These are phyloP conservation scores for Neurospora tetrasperma DNA, from an alignment of 495 filamentous ascomycete species.

Conservation along the genomic window DNA sequence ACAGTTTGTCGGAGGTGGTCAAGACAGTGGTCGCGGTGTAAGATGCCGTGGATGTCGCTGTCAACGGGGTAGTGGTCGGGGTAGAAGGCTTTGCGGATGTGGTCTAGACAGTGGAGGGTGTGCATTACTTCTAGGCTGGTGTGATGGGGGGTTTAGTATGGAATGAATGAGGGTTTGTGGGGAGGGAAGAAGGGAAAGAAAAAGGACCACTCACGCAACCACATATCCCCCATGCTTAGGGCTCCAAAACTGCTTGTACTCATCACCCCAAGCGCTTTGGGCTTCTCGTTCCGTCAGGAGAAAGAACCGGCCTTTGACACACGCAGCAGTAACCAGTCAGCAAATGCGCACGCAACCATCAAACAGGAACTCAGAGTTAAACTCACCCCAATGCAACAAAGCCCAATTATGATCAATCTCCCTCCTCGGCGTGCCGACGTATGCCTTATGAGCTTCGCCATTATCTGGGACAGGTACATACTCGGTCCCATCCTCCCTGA, in stretches of 20 bases:
- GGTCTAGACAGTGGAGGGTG: conserved; percentile 6
- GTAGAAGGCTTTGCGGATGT: conserved; percentile 2
- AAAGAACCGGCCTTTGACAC: not conserved
- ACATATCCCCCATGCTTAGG: conserved; percentile 1
- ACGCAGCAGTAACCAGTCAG: not conserved
- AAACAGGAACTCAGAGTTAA: no score
- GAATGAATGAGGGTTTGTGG: no score
- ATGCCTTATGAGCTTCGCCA: not conserved
- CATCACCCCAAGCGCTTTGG: not conserved
- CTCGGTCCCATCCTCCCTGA: not conserved
- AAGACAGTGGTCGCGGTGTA: conserved; percentile 3
- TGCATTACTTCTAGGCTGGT: conserved; percentile 5
- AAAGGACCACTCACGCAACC: not conserved
- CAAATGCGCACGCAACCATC: not conserved
- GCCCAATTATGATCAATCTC: conserved; percentile 5
- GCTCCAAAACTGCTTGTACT: conserved; percentile 1
- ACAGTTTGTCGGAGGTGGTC: conserved; percentile 2
- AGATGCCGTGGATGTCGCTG: not conserved
- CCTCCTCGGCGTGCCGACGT: conserved; percentile 1
- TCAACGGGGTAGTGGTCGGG: conserved; percentile 1
- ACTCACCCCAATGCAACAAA: conserved; percentile 3
- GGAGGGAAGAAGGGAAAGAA: not conserved
- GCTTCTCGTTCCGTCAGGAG: conserved; percentile 2
- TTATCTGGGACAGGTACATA: not conserved
- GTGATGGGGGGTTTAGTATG: not conserved